Evolutionary conservation across 495 filamentous ascomycete species (phyloP).

Genomic region (Podospora comata): DNA sequence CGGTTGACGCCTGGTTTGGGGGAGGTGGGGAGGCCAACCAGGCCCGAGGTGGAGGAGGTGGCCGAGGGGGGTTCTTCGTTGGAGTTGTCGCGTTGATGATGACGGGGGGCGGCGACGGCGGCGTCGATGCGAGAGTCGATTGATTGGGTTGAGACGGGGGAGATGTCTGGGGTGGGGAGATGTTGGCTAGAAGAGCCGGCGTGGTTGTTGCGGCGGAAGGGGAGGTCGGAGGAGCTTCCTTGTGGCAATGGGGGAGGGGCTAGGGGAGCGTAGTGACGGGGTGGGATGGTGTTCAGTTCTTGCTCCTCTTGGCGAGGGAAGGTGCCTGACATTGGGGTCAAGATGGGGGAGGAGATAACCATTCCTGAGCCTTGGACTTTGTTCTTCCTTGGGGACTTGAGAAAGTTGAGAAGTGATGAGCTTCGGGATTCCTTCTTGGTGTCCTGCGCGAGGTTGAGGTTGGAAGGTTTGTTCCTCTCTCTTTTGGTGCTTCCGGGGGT

Average conservation of each 20-base stretch:
- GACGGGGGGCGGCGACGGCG: constrained; percentile 24
- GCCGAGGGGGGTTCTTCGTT: constrained; percentile 43
- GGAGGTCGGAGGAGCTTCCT: constrained; percentile 34
- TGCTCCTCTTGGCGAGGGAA: constrained; percentile 48
- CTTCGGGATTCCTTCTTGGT: constrained; percentile 47
- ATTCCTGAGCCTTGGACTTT: constrained; percentile 35
- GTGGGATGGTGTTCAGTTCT: constrained; percentile 52
- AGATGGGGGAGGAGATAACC: constrained; percentile 54
- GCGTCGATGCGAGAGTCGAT: constrained; percentile 49
- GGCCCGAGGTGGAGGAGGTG: constrained; percentile 36
- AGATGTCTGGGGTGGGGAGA: constrained; percentile 48
- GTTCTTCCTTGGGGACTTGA: constrained; percentile 52
- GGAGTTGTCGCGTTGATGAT: constrained; percentile 37
- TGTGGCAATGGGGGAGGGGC: constrained; percentile 44
- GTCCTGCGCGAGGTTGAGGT: constrained; percentile 40
- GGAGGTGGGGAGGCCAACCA: constrained; percentile 47
- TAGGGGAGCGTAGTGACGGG: constrained; percentile 46
- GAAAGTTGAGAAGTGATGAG: constrained; percentile 51
- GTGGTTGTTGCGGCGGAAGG: constrained; percentile 36
- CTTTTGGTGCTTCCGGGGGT: constrained; percentile 25
- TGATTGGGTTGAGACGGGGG: constrained; percentile 45
- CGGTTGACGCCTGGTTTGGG: constrained; percentile 46
- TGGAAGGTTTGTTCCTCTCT: constrained; percentile 46
- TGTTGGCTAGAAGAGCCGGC: constrained; percentile 11
- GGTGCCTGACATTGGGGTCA: constrained; percentile 52